Evolutionary conservation across 2,329 filamentous ascomycete genomes (phyloP), one percentile per base, ranked within the genome.

Genomic region (Phoma herbarum): DNA sequence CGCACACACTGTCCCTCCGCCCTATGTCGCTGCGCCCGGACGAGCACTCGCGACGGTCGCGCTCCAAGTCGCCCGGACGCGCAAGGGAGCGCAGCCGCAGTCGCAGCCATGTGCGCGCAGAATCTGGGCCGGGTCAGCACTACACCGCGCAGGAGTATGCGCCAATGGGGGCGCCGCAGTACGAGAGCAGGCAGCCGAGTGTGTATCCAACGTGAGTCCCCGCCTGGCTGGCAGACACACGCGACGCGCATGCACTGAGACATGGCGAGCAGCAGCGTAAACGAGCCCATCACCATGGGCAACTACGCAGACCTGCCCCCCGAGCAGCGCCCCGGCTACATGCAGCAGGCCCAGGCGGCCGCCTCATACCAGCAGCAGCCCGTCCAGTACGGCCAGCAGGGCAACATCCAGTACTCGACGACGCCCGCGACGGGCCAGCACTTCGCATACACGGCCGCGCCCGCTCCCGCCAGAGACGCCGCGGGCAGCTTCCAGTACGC

Each of bases 261-360:
- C 49, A 75, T 75, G 72, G 70, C 69, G 44, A 47, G 67, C 62
- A 76, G 73, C 66, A 66, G 61, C 56, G 39, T 46, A 9, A 42
- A 59, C 56, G 45, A 59, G n/a, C 45, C 33, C 45, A 75, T 79
- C 31, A 80, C 78, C 47, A 81, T 80, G 78, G 79, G 79, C 49
- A 77, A 75, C 52, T 81, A 78, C 59, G 68, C 71, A 23, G 79
- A 82, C 60, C 72, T 80, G 10, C 80, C 80, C 26, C 80, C 78
- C 12, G 67, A 80, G 50, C 75, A 82, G 60, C 71, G 80, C 5
- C 78, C 79, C 2, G 77, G 74, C 33, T 81, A 77, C 59, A 57
- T 71, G 57, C 68, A 68, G 51, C 66, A 72, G 39, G 61, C 63
- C 12, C 65, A 66, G 22, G 46, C 57, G 25, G 63, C 66, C 10